Conservation (phyloP, 2,329 filamentous ascomycete species). For the Talaromyces sp. region DNA sequence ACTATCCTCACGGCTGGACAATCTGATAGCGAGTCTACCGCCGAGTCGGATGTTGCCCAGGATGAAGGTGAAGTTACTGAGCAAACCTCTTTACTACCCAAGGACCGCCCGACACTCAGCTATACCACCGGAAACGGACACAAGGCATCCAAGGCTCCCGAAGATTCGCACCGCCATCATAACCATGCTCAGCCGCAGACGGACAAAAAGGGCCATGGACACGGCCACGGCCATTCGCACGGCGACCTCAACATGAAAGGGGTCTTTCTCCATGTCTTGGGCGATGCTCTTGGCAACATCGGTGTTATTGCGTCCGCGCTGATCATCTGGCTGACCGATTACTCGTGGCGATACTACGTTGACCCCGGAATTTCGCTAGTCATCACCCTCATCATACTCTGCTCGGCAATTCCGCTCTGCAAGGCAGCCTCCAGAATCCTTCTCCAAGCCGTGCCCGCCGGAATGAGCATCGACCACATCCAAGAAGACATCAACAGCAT, state of each 20-base stretch:
- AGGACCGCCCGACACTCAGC: slow-evolving; percentile 30
- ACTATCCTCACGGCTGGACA: slow-evolving; percentile 84
- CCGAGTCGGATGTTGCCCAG: slow-evolving; percentile 49
- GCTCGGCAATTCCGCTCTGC: slow-evolving; percentile 47
- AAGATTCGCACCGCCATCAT: slow-evolving; percentile 60
- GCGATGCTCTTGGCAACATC: slow-evolving; percentile 45
- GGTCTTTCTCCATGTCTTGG: slow-evolving; percentile 59
- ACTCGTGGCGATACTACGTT: slow-evolving; percentile 75
- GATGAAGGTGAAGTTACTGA: slow-evolving; percentile 48
- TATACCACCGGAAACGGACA: slow-evolving; percentile 27
- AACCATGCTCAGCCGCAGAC: slow-evolving; percentile 72
- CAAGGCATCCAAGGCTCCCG: slow-evolving; percentile 9
- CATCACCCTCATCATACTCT: slow-evolving; percentile 73
- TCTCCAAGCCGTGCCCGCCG: slow-evolving; percentile 86
- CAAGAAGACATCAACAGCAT: slow-evolving; percentile 84
- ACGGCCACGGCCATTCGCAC: slow-evolving; percentile 36
- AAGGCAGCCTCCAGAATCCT: slow-evolving; percentile 66
- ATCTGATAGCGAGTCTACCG: slow-evolving; percentile 43
- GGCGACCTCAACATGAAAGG: slow-evolving; percentile 88
- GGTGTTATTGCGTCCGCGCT: slow-evolving; percentile 60
- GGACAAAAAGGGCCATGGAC: slow-evolving; percentile 43
- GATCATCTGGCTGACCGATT: slow-evolving; percentile 86
- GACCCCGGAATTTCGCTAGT: slow-evolving; percentile 90
- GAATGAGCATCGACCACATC: slow-evolving; percentile 83
- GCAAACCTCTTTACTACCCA: slow-evolving; percentile 34